phyloP scores from a whole-genome alignment of 1,284 basidiomycete species.

The Marasmius tenuissimus region DNA sequence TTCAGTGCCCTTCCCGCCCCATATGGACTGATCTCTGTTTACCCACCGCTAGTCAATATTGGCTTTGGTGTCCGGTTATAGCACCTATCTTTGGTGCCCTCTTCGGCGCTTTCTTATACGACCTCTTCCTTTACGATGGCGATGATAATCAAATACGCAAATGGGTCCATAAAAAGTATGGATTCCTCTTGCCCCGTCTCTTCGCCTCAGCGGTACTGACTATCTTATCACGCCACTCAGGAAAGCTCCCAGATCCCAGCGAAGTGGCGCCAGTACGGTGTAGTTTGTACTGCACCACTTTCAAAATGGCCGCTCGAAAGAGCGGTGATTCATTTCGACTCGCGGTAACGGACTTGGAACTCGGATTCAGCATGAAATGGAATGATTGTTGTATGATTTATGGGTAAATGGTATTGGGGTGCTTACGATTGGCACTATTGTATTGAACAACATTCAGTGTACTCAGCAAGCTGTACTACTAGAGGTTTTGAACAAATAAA shows the following conservation, averaged over 20 bases:
- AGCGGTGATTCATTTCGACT: no score
- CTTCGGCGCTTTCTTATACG: conserved; percentile 52
- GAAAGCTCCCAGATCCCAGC: background rate
- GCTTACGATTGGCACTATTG: no score
- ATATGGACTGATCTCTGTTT: background rate
- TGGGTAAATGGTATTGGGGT: no score
- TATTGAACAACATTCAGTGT: no score
- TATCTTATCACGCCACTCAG: background rate
- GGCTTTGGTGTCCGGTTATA: conserved; percentile 73
- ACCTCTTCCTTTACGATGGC: conserved; percentile 52
- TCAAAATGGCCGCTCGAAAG: no score
- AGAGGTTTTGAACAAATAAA: no score
- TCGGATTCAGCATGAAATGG: no score
- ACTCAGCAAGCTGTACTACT: no score
- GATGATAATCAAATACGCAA: conserved; percentile 53
- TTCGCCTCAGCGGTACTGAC: background rate
- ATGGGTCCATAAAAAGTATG: conserved; percentile 32
- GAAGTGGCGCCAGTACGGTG: background rate
- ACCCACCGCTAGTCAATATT: conserved; percentile 54
- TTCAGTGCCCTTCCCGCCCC: background rate
- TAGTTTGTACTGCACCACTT: no score
- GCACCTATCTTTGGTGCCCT: conserved; percentile 59
- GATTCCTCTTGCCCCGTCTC: background rate
- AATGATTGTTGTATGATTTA: no score
- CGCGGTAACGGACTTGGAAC: no score